Conservation (phyloP, 441 rosid species). For the Pelargonium fulgidum region DNA sequence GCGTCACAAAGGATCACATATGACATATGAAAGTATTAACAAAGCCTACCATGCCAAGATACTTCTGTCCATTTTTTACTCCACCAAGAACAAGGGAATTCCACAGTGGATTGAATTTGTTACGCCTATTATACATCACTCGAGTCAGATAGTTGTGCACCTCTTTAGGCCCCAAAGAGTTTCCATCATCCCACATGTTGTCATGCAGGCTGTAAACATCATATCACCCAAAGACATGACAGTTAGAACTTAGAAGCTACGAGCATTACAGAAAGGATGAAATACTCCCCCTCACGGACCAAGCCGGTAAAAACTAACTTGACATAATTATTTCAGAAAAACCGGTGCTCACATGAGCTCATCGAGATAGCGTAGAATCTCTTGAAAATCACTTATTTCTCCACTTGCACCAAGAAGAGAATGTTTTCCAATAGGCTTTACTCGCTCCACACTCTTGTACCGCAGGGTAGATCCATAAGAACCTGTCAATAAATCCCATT, state of each 20-base stretch:
- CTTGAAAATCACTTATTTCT: slow-evolving; percentile 95
- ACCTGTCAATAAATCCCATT: slow-evolving; percentile 34
- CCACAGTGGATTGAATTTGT: slow-evolving; percentile 95
- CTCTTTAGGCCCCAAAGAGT: slow-evolving; percentile 98
- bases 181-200: slow-evolving; percentile 99
- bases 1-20: neutral
- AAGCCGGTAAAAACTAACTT: neutral
- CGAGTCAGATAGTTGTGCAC: slow-evolving; percentile 90
- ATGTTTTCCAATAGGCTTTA: slow-evolving; percentile 85
- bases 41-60: slow-evolving; percentile 76
- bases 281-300: neutral
- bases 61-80: slow-evolving; percentile 83
- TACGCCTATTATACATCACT: slow-evolving; percentile 92
- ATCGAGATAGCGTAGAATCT: slow-evolving; percentile 75
- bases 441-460: slow-evolving; percentile 80
- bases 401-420: slow-evolving; percentile 96
- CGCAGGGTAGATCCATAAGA: slow-evolving; percentile 94
- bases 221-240: slow-evolving; percentile 16
- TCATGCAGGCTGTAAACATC: slow-evolving; percentile 67
- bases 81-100: slow-evolving; percentile 97
- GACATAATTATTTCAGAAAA: neutral
- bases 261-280: neutral
- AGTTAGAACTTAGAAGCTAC: neutral
- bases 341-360: slow-evolving; percentile 65
- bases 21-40: slow-evolving; percentile 6